Evolutionary conservation across 2,329 filamentous ascomycete species (phyloP), one percentile per base, ranked within the genome.

Genomic region (Cercospora zeae-maydis): DNA sequence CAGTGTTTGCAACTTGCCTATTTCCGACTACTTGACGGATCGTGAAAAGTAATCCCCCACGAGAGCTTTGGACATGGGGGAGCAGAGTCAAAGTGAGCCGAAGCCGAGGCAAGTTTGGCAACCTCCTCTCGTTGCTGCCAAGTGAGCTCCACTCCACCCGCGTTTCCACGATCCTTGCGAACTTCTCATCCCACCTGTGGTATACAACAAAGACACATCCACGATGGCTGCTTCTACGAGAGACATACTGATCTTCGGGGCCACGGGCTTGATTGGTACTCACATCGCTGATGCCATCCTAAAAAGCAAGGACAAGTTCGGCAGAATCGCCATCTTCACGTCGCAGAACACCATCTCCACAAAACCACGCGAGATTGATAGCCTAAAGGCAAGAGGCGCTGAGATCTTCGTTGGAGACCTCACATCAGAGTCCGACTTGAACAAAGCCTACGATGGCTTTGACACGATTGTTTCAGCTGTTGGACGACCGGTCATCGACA

Each of bases 391-490:
- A 19, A 72, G 77, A 62, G 82, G 82, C 1, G 79, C 86, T 7
- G 78, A 83, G 9, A 77, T 89, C 5, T 76, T 87, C 19, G 77
- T 83, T 0, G 86, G 86, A 21, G 79, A 87, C 69, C 69, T 87
- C 5, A 77, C 77, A 1, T 82, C 80, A 24, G 79, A 82, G 24
- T 71, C 76, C 10, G 83, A 86, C 58, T 77, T 89, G 2, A 73
- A 76, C 16, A 78, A 79, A n/a, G 86, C 86, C 2, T 89, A 85
- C 67, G 67, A 66, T 14, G 81, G 77, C 54, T 82, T 87, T 68
- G 86, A 90, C 72, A 90, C 87, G 0, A 79, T 90, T 45, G 77
- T 91, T 54, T 88, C 84, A 19, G 84, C 84, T 1, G 79, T 91
- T 1, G 88, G 88, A 2, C 81, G 88, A 56, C 81, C 80, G n/a